phyloP scores from a whole-genome alignment of 2,329 filamentous ascomycete species.

The Arthrobotrys sphaeroides region DNA sequence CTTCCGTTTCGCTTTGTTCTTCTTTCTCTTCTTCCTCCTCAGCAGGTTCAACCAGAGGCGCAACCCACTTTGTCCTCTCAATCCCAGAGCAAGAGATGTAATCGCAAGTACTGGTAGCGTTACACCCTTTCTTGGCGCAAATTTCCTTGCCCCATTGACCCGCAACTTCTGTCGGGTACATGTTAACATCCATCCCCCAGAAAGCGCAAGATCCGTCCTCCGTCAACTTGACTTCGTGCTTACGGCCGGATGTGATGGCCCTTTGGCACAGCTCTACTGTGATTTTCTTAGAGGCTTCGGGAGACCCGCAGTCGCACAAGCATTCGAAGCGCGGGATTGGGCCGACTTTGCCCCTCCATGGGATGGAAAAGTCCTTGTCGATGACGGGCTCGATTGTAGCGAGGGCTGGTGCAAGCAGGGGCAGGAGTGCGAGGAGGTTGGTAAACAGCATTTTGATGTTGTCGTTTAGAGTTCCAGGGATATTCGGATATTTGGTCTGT shows the following conservation, averaged over 20 bases:
- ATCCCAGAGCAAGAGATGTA: conserved; percentile 35
- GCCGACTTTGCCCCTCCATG: conserved; percentile 26
- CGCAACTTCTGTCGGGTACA: conserved; percentile 13
- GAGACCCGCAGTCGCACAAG: conserved; percentile 34
- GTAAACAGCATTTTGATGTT: conserved; percentile 27
- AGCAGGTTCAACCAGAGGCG: background rate
- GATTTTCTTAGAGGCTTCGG: conserved; percentile 10
- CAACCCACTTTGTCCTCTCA: conserved; percentile 30
- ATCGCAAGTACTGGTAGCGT: conserved; percentile 22
- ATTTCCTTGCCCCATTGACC: conserved; percentile 24
- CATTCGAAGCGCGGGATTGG: conserved; percentile 46
- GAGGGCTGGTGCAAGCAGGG: background rate
- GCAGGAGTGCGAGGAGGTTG: conserved; percentile 3
- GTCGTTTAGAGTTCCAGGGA: too few species aligned
- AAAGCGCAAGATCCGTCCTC: conserved; percentile 42
- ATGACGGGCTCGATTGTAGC: background rate
- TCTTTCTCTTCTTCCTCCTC: background rate
- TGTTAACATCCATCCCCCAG: conserved; percentile 37
- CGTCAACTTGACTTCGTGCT: conserved; percentile 33
- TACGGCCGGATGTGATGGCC: conserved; percentile 28
- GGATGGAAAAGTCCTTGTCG: background rate
- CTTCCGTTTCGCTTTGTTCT: background rate
- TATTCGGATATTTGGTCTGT: too few species aligned
- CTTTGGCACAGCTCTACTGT: conserved; percentile 33
- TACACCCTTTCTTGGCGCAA: conserved; percentile 40